Base-by-base conservation (phyloP, 306 rosid species). In the Argentina anserina region DNA sequence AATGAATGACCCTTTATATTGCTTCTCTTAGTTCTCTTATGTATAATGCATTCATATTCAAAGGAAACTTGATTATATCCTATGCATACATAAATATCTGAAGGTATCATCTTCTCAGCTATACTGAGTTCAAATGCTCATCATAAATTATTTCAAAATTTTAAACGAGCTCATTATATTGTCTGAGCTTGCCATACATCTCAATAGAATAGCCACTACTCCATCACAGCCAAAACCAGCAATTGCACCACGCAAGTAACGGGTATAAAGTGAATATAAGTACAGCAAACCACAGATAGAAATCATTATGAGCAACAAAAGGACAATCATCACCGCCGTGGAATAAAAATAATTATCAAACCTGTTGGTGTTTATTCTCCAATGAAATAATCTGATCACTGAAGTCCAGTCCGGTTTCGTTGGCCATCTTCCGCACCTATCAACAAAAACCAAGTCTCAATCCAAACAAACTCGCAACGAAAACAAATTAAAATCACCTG, bases 331-430 rank as follows among this genome's bases (percentile, higher is more conserved):
- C 11, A 23, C 23, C 31, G 0, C 17, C 2, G 17, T 53, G 17
- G 23, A 9, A 53, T 11, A 1, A 8, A n/a, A 50, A 8, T n/a
- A 2, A 3, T 49, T 14, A 58, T 28, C 83, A 36, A 78, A 94
- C 99, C 99, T 89, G 92, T 0, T 81, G 84, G 71, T 94, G 90
- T 75, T 94, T 91, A 18, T 67, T 65, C 86, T 94, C 99, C 80
- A 94, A 83, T 0, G 77, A 77, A 63, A 50, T 37, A 81, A 94
- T 94, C 82, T 94, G 97, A 85, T 89, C 93, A 63, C 84, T 83
- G 84, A 94, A 94, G 84, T 94, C 99, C 84, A 94, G 70, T 37
- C 96, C 97, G 64, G 97, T 89, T 79, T 91, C 96, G 9, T 79
- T 61, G 0, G 97, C 99, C 97, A 89, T 87, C 84, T 88, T 88